A percentile compares a stretch with the other conserved stretches of the same genome.
Conservation (phyloP, 108 stramenopile species). For the Cyclotella sp. region DNA sequence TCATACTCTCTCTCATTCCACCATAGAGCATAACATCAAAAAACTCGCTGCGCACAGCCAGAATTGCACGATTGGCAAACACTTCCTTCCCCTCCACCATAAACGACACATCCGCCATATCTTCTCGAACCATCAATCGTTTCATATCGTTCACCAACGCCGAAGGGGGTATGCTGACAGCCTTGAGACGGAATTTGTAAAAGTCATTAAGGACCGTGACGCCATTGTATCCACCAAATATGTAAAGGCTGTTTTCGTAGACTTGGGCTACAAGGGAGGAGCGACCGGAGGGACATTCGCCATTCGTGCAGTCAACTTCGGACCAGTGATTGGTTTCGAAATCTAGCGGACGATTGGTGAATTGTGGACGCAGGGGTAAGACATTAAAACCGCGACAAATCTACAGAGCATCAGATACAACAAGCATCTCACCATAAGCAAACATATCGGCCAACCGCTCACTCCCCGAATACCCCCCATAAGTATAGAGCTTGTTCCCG, state of each 20-base stretch:
- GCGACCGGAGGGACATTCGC: slow-evolving; percentile 84
- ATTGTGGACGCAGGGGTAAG: slow-evolving; percentile 13
- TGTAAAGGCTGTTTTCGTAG: slow-evolving; percentile 84
- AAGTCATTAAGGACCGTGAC: slow-evolving; percentile 92
- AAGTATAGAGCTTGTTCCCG: slow-evolving; percentile 87
- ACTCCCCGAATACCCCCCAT: slow-evolving; percentile 91
- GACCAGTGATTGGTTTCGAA: slow-evolving; percentile 84
- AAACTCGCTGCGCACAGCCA: slow-evolving; percentile 91
- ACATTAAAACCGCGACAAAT: neutral
- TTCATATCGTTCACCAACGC: slow-evolving; percentile 81
- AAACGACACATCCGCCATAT: slow-evolving; percentile 91
- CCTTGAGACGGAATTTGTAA: slow-evolving; percentile 90
- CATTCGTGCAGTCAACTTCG: slow-evolving; percentile 65
- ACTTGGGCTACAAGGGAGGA: slow-evolving; percentile 93
- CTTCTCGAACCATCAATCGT: slow-evolving; percentile 72
- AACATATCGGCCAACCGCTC: slow-evolving; percentile 93
- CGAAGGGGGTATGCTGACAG: slow-evolving; percentile 80
- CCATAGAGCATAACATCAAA: slow-evolving; percentile 93
- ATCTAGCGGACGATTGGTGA: slow-evolving; percentile 31
- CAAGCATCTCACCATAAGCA: slow-evolving; percentile 46
- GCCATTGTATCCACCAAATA: slow-evolving; percentile 92
- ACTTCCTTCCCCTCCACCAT: slow-evolving; percentile 90
- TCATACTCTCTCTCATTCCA: slow-evolving; percentile 82
- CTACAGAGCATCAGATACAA: slow-evolving; percentile 24
- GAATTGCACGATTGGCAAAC: slow-evolving; percentile 89